Evolutionary conservation across 495 filamentous ascomycete genomes (phyloP).

Genomic region (Echria macrotheca): DNA sequence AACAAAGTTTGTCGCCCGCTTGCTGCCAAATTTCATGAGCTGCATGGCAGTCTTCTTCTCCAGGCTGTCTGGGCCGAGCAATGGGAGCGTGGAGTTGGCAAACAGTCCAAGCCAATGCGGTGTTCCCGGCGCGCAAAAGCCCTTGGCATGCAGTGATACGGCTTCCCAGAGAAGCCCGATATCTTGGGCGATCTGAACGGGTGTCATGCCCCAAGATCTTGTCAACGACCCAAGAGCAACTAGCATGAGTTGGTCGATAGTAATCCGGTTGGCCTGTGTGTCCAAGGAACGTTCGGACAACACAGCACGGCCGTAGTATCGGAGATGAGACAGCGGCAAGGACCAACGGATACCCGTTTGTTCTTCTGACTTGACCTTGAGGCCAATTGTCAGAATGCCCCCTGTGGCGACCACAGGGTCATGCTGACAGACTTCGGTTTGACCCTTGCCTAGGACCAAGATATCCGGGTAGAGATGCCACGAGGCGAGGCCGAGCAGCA

Average conservation of each 20-base stretch:
- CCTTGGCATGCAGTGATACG: too few species aligned
- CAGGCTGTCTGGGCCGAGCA: too few species aligned
- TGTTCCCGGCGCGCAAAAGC: too few species aligned
- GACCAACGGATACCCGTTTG: slow-evolving; percentile 31
- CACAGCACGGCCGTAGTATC: slow-evolving; percentile 26
- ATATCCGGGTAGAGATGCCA: slow-evolving; percentile 40
- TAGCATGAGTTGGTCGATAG: neutral
- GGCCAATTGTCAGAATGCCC: neutral
- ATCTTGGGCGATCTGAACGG: too few species aligned
- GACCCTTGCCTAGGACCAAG: neutral
- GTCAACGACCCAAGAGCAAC: neutral
- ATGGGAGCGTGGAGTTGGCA: too few species aligned
- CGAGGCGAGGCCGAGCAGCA: slow-evolving; percentile 29
- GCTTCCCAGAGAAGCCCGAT: too few species aligned
- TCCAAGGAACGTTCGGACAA: slow-evolving; percentile 1
- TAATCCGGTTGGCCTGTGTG: neutral
- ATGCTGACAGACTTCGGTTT: neutral
- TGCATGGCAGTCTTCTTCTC: too few species aligned
- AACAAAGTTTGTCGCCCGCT: too few species aligned
- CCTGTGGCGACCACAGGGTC: neutral
- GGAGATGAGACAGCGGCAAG: slow-evolving; percentile 26
- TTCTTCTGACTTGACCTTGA: neutral
- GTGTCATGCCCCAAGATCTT: too few species aligned
- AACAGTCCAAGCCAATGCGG: too few species aligned
- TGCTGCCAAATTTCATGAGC: too few species aligned